phyloP scores from a whole-genome alignment of 352 stramenopile species.

The Phytophthora europaea region DNA sequence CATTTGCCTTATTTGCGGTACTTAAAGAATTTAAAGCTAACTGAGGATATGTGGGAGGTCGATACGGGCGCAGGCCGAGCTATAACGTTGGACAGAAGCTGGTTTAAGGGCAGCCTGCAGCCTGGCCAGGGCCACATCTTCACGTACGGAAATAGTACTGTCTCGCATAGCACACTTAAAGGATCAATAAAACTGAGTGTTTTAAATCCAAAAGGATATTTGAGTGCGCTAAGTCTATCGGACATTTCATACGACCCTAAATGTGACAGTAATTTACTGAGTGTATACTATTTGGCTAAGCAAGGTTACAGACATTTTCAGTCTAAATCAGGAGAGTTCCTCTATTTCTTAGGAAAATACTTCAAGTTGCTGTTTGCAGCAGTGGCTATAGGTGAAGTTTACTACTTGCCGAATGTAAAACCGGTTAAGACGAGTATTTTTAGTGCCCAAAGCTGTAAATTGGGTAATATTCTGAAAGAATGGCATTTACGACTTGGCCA shows the following conservation, averaged over 20 bases:
- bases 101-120: too few relatives aligned
- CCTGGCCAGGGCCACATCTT: too few relatives aligned
- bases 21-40: too few relatives aligned
- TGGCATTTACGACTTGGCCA: too few relatives aligned
- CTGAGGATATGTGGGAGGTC: too few relatives aligned
- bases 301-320: not conserved
- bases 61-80: too few relatives aligned
- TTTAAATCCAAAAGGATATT: slow-evolving; percentile 10
- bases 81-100: too few relatives aligned
- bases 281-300: not conserved
- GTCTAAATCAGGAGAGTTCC: not conserved
- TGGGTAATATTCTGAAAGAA: not conserved
- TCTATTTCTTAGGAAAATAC: not conserved
- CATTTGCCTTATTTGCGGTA: too few relatives aligned
- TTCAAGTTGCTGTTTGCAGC: not conserved
- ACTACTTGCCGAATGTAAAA: not conserved
- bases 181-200: not conserved
- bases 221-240: slow-evolving; percentile 11
- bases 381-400: not conserved
- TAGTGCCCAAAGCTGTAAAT: not conserved
- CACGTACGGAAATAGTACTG: too few relatives aligned
- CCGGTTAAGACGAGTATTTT: not conserved
- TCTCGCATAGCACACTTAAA: too few relatives aligned
- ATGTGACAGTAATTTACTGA: slow-evolving; percentile 17
- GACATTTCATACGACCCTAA: slow-evolving; percentile 15